phyloP scores from a whole-genome alignment of 352 stramenopile genomes.

The Globisporangium alternatum region DNA sequence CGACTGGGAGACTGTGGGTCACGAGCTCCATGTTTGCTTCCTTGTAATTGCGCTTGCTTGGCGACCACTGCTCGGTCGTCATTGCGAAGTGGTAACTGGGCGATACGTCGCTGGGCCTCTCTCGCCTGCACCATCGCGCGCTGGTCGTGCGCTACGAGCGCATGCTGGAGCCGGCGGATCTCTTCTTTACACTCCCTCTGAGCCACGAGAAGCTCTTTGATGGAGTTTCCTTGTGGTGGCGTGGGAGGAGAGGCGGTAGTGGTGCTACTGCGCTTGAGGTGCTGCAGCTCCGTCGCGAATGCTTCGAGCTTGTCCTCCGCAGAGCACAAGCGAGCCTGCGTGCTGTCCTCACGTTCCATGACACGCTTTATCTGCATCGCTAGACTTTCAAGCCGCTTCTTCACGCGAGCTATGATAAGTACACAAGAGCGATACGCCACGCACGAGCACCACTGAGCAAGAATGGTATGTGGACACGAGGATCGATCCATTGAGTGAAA shows the following conservation, averaged over 20 bases:
- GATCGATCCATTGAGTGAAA: neutral
- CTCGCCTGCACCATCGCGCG: neutral
- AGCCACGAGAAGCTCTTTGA: slow-evolving; percentile 13
- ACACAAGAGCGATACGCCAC: neutral
- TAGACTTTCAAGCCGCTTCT: neutral
- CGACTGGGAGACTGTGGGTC: neutral
- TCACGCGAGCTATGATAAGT: slow-evolving; percentile 1
- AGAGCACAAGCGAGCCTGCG: no score
- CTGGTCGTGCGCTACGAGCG: slow-evolving; percentile 16
- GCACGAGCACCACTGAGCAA: no score
- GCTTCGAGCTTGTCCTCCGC: neutral
- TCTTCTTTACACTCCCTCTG: slow-evolving; percentile 14
- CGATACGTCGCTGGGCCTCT: neutral
- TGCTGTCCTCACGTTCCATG: neutral
- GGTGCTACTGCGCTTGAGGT: neutral
- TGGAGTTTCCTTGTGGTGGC: neutral
- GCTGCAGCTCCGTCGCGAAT: neutral
- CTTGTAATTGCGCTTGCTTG: neutral
- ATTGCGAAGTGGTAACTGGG: neutral
- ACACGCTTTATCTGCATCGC: neutral
- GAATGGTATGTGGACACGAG: neutral
- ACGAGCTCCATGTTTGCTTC: neutral
- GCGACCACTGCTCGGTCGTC: neutral
- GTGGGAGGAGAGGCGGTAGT: no score
- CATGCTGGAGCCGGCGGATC: slow-evolving; percentile 14